Conservation (phyloP, 2,329 filamentous ascomycete species). For the Colletotrichum falcatum region DNA sequence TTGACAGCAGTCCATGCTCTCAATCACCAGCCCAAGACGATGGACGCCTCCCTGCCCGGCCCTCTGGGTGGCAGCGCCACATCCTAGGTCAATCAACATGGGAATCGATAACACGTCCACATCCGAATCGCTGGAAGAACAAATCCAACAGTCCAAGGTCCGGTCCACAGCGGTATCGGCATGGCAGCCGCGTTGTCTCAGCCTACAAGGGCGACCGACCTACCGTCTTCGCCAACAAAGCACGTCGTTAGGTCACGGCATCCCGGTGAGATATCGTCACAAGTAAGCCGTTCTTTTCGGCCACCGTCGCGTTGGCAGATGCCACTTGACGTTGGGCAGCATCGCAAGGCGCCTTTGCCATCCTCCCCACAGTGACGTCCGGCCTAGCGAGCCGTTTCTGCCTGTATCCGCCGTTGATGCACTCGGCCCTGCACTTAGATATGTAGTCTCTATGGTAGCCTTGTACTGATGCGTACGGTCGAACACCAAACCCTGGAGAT, state of each 20-base stretch:
- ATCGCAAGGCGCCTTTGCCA: neutral
- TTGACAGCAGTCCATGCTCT: neutral
- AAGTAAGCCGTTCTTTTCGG: slow-evolving; percentile 21
- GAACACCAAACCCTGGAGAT: slow-evolving; percentile 30
- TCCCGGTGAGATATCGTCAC: slow-evolving; percentile 30
- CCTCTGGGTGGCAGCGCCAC: slow-evolving; percentile 1
- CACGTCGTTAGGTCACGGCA: slow-evolving; percentile 30
- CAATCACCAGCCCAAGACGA: neutral
- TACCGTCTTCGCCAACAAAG: slow-evolving; percentile 10
- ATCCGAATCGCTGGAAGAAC: slow-evolving; percentile 1
- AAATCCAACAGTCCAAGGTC: slow-evolving; percentile 7
- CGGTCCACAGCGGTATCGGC: slow-evolving; percentile 22
- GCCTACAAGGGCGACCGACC: slow-evolving; percentile 31
- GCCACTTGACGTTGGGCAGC: slow-evolving; percentile 7
- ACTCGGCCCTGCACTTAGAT: neutral
- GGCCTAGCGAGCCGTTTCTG: neutral
- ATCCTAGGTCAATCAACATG: neutral
- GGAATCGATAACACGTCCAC: neutral
- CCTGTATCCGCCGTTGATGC: neutral
- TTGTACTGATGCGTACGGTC: slow-evolving; percentile 27
- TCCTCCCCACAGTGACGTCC: neutral
- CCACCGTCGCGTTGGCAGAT: neutral
- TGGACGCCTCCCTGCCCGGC: slow-evolving; percentile 3
- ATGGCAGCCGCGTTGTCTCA: slow-evolving; percentile 36
- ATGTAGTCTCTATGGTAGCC: slow-evolving; percentile 14